These are phyloP conservation scores for Agaricus sinodeliciosus DNA, from an alignment of 768 basidiomycete species.

Conservation along the genomic window DNA sequence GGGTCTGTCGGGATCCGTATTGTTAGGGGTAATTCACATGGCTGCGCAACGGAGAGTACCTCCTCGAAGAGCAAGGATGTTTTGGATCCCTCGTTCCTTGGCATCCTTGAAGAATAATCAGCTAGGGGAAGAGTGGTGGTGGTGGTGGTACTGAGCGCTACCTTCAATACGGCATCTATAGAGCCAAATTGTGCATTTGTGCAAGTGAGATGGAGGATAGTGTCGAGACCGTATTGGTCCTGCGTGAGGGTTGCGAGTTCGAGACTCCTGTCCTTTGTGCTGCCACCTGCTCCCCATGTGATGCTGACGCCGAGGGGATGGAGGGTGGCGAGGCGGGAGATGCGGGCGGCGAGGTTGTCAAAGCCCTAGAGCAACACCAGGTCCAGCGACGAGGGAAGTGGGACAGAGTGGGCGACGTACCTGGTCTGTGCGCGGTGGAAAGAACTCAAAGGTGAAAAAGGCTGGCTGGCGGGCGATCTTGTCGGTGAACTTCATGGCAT, in stretches of 20 bases:
- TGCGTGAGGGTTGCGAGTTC: conserved; percentile 81
- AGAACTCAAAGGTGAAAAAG: conserved; percentile 95
- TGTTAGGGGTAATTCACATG: not conserved
- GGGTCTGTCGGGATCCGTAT: conserved; percentile 53
- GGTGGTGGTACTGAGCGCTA: conserved; percentile 21
- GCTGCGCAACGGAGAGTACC: conserved; percentile 36
- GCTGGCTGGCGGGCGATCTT: conserved; percentile 55
- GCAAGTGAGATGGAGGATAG: conserved; percentile 92
- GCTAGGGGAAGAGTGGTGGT: not conserved
- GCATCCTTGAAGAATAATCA: conserved; percentile 44
- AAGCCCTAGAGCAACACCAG: conserved; percentile 58
- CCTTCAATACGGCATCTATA: conserved; percentile 81
- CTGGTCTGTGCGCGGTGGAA: conserved; percentile 92
- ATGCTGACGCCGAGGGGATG: conserved; percentile 83
- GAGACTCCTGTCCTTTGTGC: conserved; percentile 80
- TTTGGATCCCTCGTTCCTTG: conserved; percentile 77
- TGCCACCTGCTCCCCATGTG: conserved; percentile 97
- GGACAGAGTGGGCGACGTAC: conserved; percentile 24
- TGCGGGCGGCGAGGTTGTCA: conserved; percentile 84
- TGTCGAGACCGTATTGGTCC: conserved; percentile 70
- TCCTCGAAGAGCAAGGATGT: conserved; percentile 88
- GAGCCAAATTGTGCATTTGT: conserved; percentile 92
- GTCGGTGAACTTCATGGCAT: conserved; percentile 64
- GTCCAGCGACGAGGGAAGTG: not conserved
- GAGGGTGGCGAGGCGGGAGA: conserved; percentile 72